Evolutionary conservation across 768 basidiomycete genomes (phyloP), one percentile per base, ranked within the genome.

Genomic region (Termitomyces sp.): DNA sequence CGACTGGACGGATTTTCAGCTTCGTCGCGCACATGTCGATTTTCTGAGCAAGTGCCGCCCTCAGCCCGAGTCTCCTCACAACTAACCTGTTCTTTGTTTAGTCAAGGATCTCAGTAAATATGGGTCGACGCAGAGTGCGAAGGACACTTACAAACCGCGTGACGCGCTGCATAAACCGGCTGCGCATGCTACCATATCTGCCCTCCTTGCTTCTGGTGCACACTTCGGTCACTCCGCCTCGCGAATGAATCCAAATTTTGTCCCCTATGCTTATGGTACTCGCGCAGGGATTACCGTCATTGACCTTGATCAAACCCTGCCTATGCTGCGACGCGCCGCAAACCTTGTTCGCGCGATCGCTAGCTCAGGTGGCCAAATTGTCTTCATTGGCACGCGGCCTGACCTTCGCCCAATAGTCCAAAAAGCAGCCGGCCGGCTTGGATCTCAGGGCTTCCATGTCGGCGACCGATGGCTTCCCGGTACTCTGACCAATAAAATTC

Each of bases 381-480:
- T 99, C 24, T 95, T 98, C 68, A 86, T 98, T 46, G 95, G 96
- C 60, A 94, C 93, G 3, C 85, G 89, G 58, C 78, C 89, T 55
- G 89, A 93, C 73, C 78, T 94, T 54, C 81, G 87, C 61, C 81
- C 84, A 24, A 75, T 88, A 20, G 87, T 95, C 31, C 81, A 85
- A 64, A 86, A 86, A 65, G 91, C 95, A 15, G 89, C 93, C 6
- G 82, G 84, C 64, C 85, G 92, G 44, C 70, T 98, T 60, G 94
- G 87, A 27, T 67, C 77, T 44, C 91, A 92, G 69, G 95, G 88
- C 0, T 98, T 83, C 75, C 84, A 90, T 61, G 87, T 97, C 52
- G 87, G 87, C 16, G 89, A 93, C 57, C 80, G 88, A 69, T 99
- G 97, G 97, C 78, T 95, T 39, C 92, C 96, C 1, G 97, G 97